Evolutionary conservation across 2,329 filamentous ascomycete species (phyloP), one percentile per base, ranked within the genome.

Genomic region (Botrytis byssoidea): DNA sequence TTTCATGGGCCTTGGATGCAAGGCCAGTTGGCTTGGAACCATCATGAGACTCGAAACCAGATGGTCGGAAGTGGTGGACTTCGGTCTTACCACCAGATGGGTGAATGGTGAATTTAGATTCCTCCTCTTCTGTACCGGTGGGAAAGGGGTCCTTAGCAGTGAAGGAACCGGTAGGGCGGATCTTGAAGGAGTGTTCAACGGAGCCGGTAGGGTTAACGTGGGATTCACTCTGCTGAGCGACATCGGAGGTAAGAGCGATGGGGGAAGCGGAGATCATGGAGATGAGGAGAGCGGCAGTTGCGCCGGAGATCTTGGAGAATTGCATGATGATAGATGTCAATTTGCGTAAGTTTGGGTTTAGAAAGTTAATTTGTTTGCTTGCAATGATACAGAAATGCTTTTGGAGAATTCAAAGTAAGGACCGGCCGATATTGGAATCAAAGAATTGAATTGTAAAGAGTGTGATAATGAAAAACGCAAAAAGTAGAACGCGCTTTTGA

Each of bases 201-300:
- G 64, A 2, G 32, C 46, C 22, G 4, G 64, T 67, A 16, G 44
- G 44, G 20, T 51, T 37, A 12, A 51, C 14, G 32, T 67, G 64
- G 4, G 65, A 40, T 29, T 35, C 46, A 20, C 65, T 67, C 25
- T 25, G 25, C 22, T 68, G 46, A 25, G 40, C n/a, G 5, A 20
- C 14, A 55, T 68, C 65, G 35, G 35, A 55, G 9, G 9, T 68
- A 20, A 55, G 46, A 8, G 65, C 46, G 16, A 71, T 64, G 16
- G 69, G 69, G 29, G 69, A 71, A 16, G 69, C 69, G 4, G 57
- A 64, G 32, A 71, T 71, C 32, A 71, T 51, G 25, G 69, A 71
- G 42, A 71, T 64, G 4, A 71, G 57, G 25, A 71, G 69, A 2
- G 55, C 69, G 57, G 42, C 57, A 14, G 69, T 71, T 48, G 57